Evolutionary conservation across 495 filamentous ascomycete species (phyloP), one percentile per base, ranked within the genome.

Genomic region (Trichoderma orchidacearum): DNA sequence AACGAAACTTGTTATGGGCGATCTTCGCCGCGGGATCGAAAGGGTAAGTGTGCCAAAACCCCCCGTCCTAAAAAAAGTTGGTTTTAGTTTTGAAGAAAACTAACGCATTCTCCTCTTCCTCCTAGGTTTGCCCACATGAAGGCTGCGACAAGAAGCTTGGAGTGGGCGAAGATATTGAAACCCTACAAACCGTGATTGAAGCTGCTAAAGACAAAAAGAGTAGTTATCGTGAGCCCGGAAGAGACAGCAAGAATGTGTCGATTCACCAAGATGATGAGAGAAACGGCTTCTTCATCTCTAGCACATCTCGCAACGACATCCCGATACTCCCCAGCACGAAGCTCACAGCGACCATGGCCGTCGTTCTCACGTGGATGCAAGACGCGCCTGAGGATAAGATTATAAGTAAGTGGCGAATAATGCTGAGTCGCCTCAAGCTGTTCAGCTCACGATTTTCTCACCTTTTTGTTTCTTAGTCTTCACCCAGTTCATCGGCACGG

Each of bases 301-400:
- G 57, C 3, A 55, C 56, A 31, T 50, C 30, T 30, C 53, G 35
- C 1, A 60, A 62, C 34, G 8, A 32, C 28, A 6, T 55, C 2
- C 54, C 61, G 18, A 45, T 65, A 30, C 35, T 57, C 0, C 63
- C 69, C 4, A 64, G 65, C 35, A 61, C 66, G 0, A 75, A 72
- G 51, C 69, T 64, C 2, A 64, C 51, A 0, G 62, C 56, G 0
- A 34, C 68, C 25, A 63, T 68, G 55, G 62, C 66, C 0, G 17
- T 67, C 18, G 53, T 73, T 3, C 15, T 62, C 0, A 59, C 66
- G n/a, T 70, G 67, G 61, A 63, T 63, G 28, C n/a, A 52, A 0
- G 65, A 72, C 17, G 66, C 67, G 0, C 72, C 69, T 0, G 54
- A 62, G 2, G 70, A 75, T 62, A 73, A 75, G 55, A 70, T 75